Percentiles rank a stretch among this genome's conserved stretches.
Evolutionary conservation across 1,284 basidiomycete species (phyloP).

Genomic region (Ceratobasidium sp.): DNA sequence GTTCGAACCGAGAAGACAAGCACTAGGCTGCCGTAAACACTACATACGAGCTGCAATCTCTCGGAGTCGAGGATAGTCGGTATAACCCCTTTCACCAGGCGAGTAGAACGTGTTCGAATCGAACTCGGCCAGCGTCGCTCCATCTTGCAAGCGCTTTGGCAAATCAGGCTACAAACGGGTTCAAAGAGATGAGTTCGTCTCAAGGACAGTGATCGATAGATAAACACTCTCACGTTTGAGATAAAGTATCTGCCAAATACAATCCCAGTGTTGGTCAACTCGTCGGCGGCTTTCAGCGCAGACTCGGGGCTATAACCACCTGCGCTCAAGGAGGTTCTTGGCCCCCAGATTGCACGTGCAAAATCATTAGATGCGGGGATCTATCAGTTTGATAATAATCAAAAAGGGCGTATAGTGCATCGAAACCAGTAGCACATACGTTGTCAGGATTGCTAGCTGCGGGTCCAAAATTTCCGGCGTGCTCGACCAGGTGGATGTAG

Average conservation of each 20-base stretch:
- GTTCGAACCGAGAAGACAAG: no score
- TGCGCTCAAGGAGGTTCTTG: slow-evolving; percentile 54
- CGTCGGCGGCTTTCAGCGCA: slow-evolving; percentile 52
- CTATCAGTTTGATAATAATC: no score
- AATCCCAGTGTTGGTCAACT: slow-evolving; percentile 56
- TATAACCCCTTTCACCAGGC: slow-evolving; percentile 51
- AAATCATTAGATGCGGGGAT: slow-evolving; percentile 10
- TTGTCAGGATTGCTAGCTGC: slow-evolving; percentile 51
- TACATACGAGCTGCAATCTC: slow-evolving; percentile 27
- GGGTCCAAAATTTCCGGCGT: slow-evolving; percentile 47
- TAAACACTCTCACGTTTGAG: slow-evolving; percentile 52
- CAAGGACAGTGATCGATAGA: not conserved
- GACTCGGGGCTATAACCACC: slow-evolving; percentile 57
- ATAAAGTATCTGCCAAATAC: slow-evolving; percentile 62
- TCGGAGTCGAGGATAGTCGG: slow-evolving; percentile 50
- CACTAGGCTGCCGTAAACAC: not conserved
- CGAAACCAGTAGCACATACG: slow-evolving; percentile 53
- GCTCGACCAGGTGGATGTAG: slow-evolving; percentile 38
- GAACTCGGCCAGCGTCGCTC: slow-evolving; percentile 55
- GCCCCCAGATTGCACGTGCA: slow-evolving; percentile 28
- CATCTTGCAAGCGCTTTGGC: slow-evolving; percentile 56
- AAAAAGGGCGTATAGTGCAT: no score
- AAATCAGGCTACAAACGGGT: slow-evolving; percentile 59
- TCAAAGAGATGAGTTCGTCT: not conserved
- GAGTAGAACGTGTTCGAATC: slow-evolving; percentile 56